Evolutionary conservation across 352 stramenopile genomes (phyloP).

Genomic region (Phytophthora podocarpi): DNA sequence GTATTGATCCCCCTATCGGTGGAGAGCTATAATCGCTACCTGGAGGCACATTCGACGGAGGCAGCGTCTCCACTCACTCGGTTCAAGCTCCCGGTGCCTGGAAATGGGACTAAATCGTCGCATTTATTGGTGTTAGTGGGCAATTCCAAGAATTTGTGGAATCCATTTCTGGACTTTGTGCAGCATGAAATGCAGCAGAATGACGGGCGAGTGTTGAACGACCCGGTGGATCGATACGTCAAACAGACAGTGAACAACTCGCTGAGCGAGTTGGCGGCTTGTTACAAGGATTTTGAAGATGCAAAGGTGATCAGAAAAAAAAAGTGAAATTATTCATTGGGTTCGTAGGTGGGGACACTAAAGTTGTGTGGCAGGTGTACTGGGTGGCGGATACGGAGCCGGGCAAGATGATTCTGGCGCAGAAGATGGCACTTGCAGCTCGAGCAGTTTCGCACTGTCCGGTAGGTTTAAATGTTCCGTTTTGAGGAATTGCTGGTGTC

Average conservation of each 20-base stretch:
- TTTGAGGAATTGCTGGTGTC: background rate
- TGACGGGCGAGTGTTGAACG: constrained; percentile 32
- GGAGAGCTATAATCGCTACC: constrained; percentile 68
- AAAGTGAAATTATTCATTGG: background rate
- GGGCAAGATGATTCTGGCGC: constrained; percentile 77
- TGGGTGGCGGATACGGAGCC: constrained; percentile 69
- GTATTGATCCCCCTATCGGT: constrained; percentile 68
- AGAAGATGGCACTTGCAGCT: constrained; percentile 68
- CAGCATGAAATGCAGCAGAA: constrained; percentile 35
- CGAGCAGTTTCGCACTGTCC: constrained; percentile 49
- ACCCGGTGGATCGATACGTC: constrained; percentile 69
- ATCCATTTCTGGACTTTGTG: constrained; percentile 52
- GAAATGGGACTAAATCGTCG: constrained; percentile 23
- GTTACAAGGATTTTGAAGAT: constrained; percentile 10
- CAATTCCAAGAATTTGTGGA: constrained; percentile 66
- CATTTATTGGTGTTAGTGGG: constrained; percentile 73
- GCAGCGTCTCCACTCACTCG: constrained; percentile 33
- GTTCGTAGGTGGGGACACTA: too few relatives aligned
- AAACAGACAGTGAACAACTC: constrained; percentile 42
- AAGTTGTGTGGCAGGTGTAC: constrained; percentile 60
- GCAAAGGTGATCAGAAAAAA: constrained; percentile 29
- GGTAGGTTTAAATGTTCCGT: constrained; percentile 16
- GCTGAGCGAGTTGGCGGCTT: constrained; percentile 28
- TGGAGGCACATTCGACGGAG: constrained; percentile 42
- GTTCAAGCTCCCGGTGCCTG: constrained; percentile 49